Conservation (phyloP, 306 rosid genomes). For the Cicer chorassanicum region DNA sequence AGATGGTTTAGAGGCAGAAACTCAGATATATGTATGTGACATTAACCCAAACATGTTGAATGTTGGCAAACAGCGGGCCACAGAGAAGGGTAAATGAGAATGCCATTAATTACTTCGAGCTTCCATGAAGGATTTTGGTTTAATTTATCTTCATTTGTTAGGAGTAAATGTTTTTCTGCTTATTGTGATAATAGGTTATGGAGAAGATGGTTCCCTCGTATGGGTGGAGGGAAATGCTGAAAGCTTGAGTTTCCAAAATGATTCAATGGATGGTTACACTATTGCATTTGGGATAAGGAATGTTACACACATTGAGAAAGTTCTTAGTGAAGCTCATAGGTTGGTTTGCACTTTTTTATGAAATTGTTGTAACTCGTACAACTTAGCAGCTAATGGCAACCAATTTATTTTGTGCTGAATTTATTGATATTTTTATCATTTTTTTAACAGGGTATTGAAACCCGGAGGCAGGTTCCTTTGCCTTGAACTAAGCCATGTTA, state of each 20-base stretch:
- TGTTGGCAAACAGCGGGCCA: slow-evolving; percentile 78
- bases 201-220: slow-evolving; percentile 70
- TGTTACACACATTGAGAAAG: slow-evolving; percentile 95
- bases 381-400: slow-evolving; percentile 5
- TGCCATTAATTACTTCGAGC: slow-evolving; percentile 12
- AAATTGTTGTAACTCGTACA: slow-evolving; percentile 33
- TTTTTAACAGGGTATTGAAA: slow-evolving; percentile 74
- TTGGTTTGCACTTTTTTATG: slow-evolving; percentile 44
- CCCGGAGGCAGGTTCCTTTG: slow-evolving; percentile 94
- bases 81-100: slow-evolving; percentile 67
- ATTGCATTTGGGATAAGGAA: slow-evolving; percentile 97
- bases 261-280: slow-evolving; percentile 96
- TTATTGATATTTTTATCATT: slow-evolving; percentile 8
- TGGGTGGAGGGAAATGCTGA: slow-evolving; percentile 97
- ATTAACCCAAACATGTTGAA: slow-evolving; percentile 87
- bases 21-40: slow-evolving; percentile 83
- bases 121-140: slow-evolving; percentile 32
- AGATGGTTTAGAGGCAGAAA: slow-evolving; percentile 65
- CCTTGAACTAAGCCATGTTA: slow-evolving; percentile 95
- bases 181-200: slow-evolving; percentile 64
- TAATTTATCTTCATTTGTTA: slow-evolving; percentile 31
- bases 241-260: slow-evolving; percentile 64
- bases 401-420: slow-evolving; percentile 24
- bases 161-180: slow-evolving; percentile 47
- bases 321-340: slow-evolving; percentile 82